Base-by-base conservation (phyloP, 2,329 filamentous ascomycete genomes). In the Penicillium psychrosexuale region DNA sequence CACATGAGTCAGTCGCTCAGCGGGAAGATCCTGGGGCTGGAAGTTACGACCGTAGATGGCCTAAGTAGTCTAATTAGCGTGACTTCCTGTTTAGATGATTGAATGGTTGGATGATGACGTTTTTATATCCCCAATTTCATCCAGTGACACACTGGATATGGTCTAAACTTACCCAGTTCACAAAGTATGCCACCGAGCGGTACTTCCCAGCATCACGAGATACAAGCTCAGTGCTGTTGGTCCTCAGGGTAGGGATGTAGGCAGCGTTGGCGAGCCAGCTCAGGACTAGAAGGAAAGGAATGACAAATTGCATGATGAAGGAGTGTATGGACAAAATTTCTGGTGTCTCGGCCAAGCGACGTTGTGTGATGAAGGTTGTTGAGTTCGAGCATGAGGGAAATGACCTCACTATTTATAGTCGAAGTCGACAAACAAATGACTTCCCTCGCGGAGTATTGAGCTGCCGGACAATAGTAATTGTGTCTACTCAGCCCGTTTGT, bases 31-130 rank as follows among this genome's bases (percentile, higher is more conserved):
- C 68, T 95, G 88, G 0, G 92, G 91, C n/a, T 86, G 82, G 70
- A 94, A 88, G 66, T 93, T 88, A 52, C 92, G 85, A 37, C 80
- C 90, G 72, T 97, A 97, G 63, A 96, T 93, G 60, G 89, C 90
- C 90, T 80, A 34, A 40, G 40, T 27, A 42, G 6, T 51, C 30
- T 45, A 13, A 24, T 38, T 42, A 50, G 46, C 15, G 2, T 28
- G 27, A 4, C 13, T 31, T 31, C n/a, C 12, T 39, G 3, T 19
- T 43, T 38, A 5, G 8, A 27, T 33, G 19, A 13, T 8, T 27
- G 44, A 5, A 24, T 24, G 22, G 3, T 38, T 19, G 7, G 24
- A 13, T 30, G 13, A 34, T 45, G 28, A 9, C 9, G 7, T 19
- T 1, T 9, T 34, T 34, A 2, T n/a, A n/a, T 33, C 33, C 1